Evolutionary conservation across 257 asterid genomes (phyloP), one percentile per base, ranked within the genome.

Genomic region (Haberlea rhodopensis): DNA sequence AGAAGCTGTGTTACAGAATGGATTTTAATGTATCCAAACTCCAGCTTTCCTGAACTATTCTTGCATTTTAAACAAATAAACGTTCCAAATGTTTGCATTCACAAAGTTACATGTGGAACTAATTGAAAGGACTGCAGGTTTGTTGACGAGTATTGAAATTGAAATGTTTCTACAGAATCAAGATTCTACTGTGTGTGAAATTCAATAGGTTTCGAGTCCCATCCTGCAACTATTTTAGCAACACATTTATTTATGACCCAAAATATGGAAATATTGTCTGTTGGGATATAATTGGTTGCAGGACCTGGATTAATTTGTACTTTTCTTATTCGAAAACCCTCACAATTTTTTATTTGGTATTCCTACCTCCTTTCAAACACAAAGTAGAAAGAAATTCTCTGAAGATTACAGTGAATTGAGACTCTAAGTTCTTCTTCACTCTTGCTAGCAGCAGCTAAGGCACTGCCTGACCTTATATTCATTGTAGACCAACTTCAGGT

Each of bases 151-250:
- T 19, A 37, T 40, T 53, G 48, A n/a, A n/a, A n/a, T 22, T 32
- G 46, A 16, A 43, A 24, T 23, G 54, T 55, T 23, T 18, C 27
- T 7, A 1, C 7, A 29, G 34, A 29, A 29, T 29, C 18, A 11
- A 37, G 46, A 37, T 37, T 0, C 46, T 37, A 11, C 10, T 37
- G 10, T 2, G 10, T 11, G 46, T 10, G 46, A 11, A n/a, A 11
- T 37, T 11, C 46, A 37, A 37, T 37, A 29, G 37, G 22, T 45
- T 43, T 62, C 8, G 40, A 31, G 58, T 43, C 48, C 60, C 45
- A 31, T 2, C 52, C 11, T 31, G 57, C 49, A 8, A 53, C 43
- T 60, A 60, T 66, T 28, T 52, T 32, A 62, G 18, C 13, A 27
- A 29, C 45, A 60, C 49, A 16, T 31, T n/a, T 60, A 24, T 60